Percentiles rank a stretch among this genome's conserved stretches.
Conservation (phyloP, 2,329 filamentous ascomycete species). For the Bipolaris gigantea region DNA sequence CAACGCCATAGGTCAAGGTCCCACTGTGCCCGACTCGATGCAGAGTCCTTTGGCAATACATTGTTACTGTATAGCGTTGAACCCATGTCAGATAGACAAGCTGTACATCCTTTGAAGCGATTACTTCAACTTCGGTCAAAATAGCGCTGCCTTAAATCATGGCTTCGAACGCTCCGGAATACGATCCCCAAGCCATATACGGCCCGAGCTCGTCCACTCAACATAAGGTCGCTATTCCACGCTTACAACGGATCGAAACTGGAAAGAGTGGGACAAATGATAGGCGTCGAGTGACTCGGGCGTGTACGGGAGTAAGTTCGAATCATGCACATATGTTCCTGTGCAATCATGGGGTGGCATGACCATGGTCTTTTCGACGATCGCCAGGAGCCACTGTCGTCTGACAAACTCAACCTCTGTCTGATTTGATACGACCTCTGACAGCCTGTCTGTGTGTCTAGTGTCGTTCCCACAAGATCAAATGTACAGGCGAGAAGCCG, state of each 20-base stretch:
- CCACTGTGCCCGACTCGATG: not conserved
- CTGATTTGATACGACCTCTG: conserved; percentile 10
- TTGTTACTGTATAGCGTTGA: conserved; percentile 4
- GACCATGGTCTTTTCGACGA: not conserved
- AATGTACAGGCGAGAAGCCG: conserved; percentile 45
- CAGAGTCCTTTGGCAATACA: conserved; percentile 1
- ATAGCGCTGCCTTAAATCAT: conserved; percentile 8
- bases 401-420: conserved; percentile 3
- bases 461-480: conserved; percentile 48
- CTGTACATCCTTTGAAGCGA: conserved; percentile 6
- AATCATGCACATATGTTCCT: conserved; percentile 1
- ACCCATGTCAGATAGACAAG: conserved; percentile 4
- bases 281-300: conserved; percentile 30
- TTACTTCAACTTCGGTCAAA: conserved; percentile 5
- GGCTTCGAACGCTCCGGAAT: conserved; percentile 14
- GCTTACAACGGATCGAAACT: conserved; percentile 25
- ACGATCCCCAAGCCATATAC: conserved; percentile 8
- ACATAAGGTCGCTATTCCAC: conserved; percentile 39
- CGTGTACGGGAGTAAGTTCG: conserved; percentile 34
- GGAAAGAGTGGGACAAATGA: conserved; percentile 21
- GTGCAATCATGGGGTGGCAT: not conserved
- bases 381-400: not conserved
- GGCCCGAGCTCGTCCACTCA: conserved; percentile 13
- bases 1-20: conserved; percentile 10
- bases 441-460: conserved; percentile 15